phyloP scores from a whole-genome alignment of 345 rosid species.

The Mangifera indica region DNA sequence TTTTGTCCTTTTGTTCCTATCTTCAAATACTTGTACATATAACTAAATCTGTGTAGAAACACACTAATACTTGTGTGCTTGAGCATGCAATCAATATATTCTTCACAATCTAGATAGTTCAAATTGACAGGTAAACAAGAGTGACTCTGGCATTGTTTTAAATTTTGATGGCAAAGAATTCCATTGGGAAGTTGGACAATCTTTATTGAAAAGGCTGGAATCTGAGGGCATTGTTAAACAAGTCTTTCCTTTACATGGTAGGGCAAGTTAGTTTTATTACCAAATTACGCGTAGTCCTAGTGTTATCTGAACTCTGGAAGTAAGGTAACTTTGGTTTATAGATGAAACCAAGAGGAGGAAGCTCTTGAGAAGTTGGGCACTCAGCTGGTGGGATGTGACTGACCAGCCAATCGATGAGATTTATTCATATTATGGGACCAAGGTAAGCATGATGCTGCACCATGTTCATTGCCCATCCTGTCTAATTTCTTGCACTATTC shows the following conservation, averaged over 20 bases:
- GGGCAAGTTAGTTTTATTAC: constrained; percentile 21
- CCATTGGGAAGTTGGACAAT: constrained; percentile 67
- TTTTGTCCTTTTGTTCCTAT: neutral
- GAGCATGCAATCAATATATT: neutral
- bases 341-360: constrained; percentile 73
- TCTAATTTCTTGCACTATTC: constrained; percentile 5
- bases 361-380: constrained; percentile 73
- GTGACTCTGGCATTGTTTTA: constrained; percentile 34
- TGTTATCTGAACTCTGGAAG: constrained; percentile 18
- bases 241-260: constrained; percentile 88
- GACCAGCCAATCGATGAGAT: constrained; percentile 80
- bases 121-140: constrained; percentile 54
- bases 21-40: neutral
- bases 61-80: neutral
- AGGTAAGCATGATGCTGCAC: constrained; percentile 42
- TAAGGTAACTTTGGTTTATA: constrained; percentile 34
- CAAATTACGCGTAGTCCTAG: constrained; percentile 14
- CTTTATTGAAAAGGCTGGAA: constrained; percentile 64
- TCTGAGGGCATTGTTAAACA: constrained; percentile 61
- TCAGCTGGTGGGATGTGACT: constrained; percentile 71
- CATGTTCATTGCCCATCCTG: neutral
- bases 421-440: constrained; percentile 79
- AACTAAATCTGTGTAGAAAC: neutral
- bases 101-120: neutral
- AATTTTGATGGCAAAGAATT: constrained; percentile 48